phyloP scores from a whole-genome alignment of 768 basidiomycete species.

The Leccinum barrowsii region DNA sequence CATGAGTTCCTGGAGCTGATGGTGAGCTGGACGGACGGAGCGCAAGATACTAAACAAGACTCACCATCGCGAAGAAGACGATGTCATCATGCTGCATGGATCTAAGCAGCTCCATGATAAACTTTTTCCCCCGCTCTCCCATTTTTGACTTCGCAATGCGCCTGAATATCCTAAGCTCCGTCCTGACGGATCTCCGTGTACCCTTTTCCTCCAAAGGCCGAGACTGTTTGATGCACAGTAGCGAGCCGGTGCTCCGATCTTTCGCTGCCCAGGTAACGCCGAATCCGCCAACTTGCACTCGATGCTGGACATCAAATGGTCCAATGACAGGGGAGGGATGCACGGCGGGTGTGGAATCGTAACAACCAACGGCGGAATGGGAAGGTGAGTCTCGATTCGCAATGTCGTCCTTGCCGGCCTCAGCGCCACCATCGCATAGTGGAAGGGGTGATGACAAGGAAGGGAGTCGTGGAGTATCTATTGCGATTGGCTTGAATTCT shows the following conservation, averaged over 20 bases:
- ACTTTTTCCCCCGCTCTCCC: constrained; percentile 25
- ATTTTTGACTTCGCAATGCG: constrained; percentile 27
- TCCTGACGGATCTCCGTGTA: constrained; percentile 18
- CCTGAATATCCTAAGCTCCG: constrained; percentile 36
- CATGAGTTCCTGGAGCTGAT: constrained; percentile 38
- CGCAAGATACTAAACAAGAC: not conserved
- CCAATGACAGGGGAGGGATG: constrained; percentile 19
- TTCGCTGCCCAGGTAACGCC: constrained; percentile 22
- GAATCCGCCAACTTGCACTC: constrained; percentile 20
- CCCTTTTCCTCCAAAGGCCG: constrained; percentile 7
- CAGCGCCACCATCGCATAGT: not conserved
- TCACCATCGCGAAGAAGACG: constrained; percentile 40
- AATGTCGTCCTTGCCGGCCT: not conserved
- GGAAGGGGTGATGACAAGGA: not conserved
- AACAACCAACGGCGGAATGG: not conserved
- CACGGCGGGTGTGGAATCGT: not conserved
- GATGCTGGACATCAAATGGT: constrained; percentile 21
- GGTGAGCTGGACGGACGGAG: not conserved
- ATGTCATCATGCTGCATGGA: constrained; percentile 29
- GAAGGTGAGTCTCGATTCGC: not conserved
- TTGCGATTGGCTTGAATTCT: not conserved
- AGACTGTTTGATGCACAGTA: constrained; percentile 40
- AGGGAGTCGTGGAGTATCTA: not conserved
- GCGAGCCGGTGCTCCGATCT: constrained; percentile 26
- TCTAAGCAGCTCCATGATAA: constrained; percentile 39